Evolutionary conservation across 2,329 filamentous ascomycete genomes (phyloP), one percentile per base, ranked within the genome.

Genomic region (Tolypocladium capitatum): DNA sequence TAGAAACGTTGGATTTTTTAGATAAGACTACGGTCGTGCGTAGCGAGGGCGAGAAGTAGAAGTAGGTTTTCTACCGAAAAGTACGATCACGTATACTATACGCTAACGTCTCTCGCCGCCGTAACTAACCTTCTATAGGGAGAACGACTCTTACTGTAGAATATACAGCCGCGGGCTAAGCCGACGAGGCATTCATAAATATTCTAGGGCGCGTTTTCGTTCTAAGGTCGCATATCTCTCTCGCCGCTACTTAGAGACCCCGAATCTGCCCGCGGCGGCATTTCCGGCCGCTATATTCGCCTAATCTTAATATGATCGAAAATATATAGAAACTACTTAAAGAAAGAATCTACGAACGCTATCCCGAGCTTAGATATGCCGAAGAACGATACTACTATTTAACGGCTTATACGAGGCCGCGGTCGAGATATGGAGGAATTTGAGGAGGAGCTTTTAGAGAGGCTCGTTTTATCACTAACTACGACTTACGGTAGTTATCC

Each of bases 141-240:
- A 28, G 24, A 49, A 38, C 28, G 28, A 34, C 42, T 51, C 5
- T 24, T 24, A 5, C 24, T 1, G 5, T 6, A 30, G 41, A 34
- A 47, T 46, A 24, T 47, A 28, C 28, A 49, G n/a, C 45, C 24
- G 32, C 38, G 31, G 44, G 21, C 30, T n/a, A 51, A 51, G 42
- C 47, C 36, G 2, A 50, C 46, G 14, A 36, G 46, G 6, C 35
- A 50, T 42, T 48, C 35, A 8, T 21, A 49, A 31, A 51, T 51
- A n/a, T 51, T 49, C 42, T 51, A n/a, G 47, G 45, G 24, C n/a
- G 43, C 33, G 1, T 49, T 51, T 46, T 36, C 28, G 4, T 51
- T 8, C 20, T 36, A 46, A 14, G 0, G 21, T 45, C 43, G 18
- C 3, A 47, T 35, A 35, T 41, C 45, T 27, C 43, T 51, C 10